Evolutionary conservation across 139 green algal genomes (phyloP).

Genomic region (Chlorella ohadii): DNA sequence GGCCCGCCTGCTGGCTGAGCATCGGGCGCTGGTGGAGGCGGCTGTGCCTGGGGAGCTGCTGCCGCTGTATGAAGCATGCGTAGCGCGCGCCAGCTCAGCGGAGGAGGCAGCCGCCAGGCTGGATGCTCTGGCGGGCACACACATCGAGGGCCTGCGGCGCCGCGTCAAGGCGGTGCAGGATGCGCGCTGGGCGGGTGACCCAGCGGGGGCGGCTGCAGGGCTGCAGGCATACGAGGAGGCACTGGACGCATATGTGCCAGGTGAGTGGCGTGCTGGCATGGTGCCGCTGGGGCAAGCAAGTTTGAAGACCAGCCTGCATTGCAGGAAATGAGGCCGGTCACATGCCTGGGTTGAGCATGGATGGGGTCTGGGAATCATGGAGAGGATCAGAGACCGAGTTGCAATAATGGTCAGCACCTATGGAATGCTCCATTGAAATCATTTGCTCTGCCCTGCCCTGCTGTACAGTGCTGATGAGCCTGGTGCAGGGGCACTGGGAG

Average conservation of each 20-base stretch:
- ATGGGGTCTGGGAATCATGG: too few species aligned
- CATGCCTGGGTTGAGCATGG: too few species aligned
- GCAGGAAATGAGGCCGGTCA: too few species aligned
- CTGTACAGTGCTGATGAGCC: slow-evolving; percentile 81
- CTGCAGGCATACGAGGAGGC: slow-evolving; percentile 89
- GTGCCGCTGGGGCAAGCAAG: too few species aligned
- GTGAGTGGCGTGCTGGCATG: slow-evolving; percentile 17
- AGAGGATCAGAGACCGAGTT: too few species aligned
- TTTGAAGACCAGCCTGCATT: too few species aligned
- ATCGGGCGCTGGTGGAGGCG: slow-evolving; percentile 67
- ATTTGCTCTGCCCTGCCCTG: not conserved
- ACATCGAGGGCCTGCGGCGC: slow-evolving; percentile 78
- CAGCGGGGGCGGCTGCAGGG: slow-evolving; percentile 72
- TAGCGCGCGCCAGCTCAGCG: slow-evolving; percentile 60
- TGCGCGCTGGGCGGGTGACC: slow-evolving; percentile 71
- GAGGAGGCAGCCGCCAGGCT: slow-evolving; percentile 70
- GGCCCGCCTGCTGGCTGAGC: slow-evolving; percentile 83
- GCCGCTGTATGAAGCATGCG: slow-evolving; percentile 78
- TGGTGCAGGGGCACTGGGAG: slow-evolving; percentile 87
- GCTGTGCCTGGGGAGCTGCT: slow-evolving; percentile 63
- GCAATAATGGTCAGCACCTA: too few species aligned
- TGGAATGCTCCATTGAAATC: not conserved
- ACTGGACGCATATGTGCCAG: slow-evolving; percentile 80
- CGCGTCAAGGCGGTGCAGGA: slow-evolving; percentile 87
- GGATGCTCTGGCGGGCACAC: slow-evolving; percentile 66